Base-by-base conservation (phyloP, 345 rosid species). In the Syzygium jambos region DNA sequence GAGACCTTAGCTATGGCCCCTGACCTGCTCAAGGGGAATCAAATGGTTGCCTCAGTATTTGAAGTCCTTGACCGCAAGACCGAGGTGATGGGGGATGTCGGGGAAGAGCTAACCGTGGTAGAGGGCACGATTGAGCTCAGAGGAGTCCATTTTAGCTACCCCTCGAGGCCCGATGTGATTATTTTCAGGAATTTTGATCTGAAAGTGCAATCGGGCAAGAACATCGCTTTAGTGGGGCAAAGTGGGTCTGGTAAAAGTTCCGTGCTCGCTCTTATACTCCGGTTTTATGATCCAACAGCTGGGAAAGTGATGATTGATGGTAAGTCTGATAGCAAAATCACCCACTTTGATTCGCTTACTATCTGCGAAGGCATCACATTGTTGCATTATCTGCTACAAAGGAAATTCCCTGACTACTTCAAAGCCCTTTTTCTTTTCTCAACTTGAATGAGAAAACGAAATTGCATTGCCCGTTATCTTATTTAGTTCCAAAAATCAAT, bases 221-320 rank as follows among this genome's bases (percentile, higher is more conserved):
- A 94, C 91, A 93, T 98, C 94, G 99, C 99, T 25, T 91, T 98
- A 27, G 98, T 98, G 16, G 99, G 99, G 68, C 99, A 96, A 85
- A 98, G 99, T 87, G 99, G 99, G 2, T 98, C 98, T 2, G 99
- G 99, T 11, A 98, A 98, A 94, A 96, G 98, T 90, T 93, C 99
- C 2, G 97, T 98, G 85, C 92, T 98, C 87, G 88, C 98, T 49
- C 97, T 98, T 78, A 93, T 96, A 59, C 98, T 96, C 57, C 95
- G 98, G 80, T 98, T 96, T 91, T 98, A 98, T 59, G 99, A 96
- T 83, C 99, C 99, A 46, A 92, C 90, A 13, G 91, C 92, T 1
- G 99, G 99, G 59, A 95, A 91, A 85, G 98, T 98, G 78, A 90
- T 93, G 96, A 92, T 98, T 88, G 98, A 98, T 51, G 99, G 98